phyloP scores from a whole-genome alignment of 2,329 filamentous ascomycete species.

The Aureobasidium sp. region DNA sequence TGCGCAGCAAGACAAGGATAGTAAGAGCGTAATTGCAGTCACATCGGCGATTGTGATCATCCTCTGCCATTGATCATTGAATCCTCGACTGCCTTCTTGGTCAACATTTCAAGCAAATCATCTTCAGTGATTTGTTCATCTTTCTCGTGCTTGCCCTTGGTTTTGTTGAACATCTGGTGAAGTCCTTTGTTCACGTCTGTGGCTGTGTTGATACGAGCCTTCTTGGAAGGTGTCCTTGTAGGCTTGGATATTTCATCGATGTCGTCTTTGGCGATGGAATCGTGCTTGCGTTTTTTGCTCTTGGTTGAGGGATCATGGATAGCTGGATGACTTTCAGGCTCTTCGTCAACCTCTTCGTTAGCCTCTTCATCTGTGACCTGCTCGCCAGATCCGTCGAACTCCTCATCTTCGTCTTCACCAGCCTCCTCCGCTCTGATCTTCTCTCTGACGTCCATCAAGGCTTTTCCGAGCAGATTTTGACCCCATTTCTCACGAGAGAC shows the following conservation, averaged over 20 bases:
- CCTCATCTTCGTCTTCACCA: neutral
- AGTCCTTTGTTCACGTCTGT: neutral
- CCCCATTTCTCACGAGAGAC: slow-evolving; percentile 50
- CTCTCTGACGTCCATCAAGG: slow-evolving; percentile 52
- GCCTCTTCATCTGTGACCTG: neutral
- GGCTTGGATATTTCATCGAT: no score
- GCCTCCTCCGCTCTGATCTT: slow-evolving; percentile 40
- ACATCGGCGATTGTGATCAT: neutral
- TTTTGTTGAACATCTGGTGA: neutral
- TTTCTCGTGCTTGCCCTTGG: neutral
- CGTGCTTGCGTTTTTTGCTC: neutral
- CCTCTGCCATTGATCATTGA: neutral
- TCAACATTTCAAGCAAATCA: neutral
- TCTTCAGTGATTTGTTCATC: neutral
- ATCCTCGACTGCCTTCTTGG: neutral
- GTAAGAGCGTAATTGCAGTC: no score
- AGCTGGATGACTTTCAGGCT: neutral
- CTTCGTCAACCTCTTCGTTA: no score
- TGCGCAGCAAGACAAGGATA: no score
- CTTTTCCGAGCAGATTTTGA: slow-evolving; percentile 57
- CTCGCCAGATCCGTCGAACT: neutral
- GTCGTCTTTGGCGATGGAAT: neutral
- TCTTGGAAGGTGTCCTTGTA: neutral
- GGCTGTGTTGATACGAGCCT: neutral
- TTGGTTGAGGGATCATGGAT: neutral